phyloP scores from a whole-genome alignment of 2,329 filamentous ascomycete genomes.

The Dendrostoma leiphaemia region DNA sequence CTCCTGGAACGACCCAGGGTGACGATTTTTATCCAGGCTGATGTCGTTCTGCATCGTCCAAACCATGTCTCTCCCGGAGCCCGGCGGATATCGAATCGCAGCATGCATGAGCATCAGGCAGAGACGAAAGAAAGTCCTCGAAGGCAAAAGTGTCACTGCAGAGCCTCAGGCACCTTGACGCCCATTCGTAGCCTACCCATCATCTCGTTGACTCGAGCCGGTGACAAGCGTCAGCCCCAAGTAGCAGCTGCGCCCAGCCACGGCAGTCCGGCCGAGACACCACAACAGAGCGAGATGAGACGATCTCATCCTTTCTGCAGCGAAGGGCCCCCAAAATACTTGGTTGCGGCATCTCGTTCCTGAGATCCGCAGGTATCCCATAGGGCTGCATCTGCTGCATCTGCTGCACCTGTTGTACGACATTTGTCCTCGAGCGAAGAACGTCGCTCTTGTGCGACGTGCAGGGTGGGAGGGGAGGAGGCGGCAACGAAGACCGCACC shows the following conservation, averaged over 20 bases:
- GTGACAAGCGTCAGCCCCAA: constrained; percentile 1
- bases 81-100: too few relatives aligned
- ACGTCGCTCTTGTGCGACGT: neutral
- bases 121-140: neutral
- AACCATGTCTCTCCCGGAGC: too few relatives aligned
- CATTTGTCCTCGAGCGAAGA: neutral
- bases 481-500: neutral
- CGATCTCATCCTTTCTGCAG: neutral
- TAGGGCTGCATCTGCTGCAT: constrained; percentile 7
- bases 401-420: neutral
- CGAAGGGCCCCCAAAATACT: too few relatives aligned
- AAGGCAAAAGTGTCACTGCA: neutral
- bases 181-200: neutral
- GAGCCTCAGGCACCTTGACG: neutral
- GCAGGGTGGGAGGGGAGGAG: too few relatives aligned
- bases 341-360: too few relatives aligned
- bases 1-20: too few relatives aligned
- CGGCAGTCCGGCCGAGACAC: neutral
- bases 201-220: neutral
- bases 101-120: neutral
- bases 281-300: neutral
- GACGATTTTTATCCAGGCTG: too few relatives aligned
- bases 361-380: neutral
- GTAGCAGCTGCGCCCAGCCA: too few relatives aligned
- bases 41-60: too few relatives aligned